Evolutionary conservation across 352 stramenopile species (phyloP), one percentile per base, ranked within the genome.

Genomic region (Elongisporangium anandrum): DNA sequence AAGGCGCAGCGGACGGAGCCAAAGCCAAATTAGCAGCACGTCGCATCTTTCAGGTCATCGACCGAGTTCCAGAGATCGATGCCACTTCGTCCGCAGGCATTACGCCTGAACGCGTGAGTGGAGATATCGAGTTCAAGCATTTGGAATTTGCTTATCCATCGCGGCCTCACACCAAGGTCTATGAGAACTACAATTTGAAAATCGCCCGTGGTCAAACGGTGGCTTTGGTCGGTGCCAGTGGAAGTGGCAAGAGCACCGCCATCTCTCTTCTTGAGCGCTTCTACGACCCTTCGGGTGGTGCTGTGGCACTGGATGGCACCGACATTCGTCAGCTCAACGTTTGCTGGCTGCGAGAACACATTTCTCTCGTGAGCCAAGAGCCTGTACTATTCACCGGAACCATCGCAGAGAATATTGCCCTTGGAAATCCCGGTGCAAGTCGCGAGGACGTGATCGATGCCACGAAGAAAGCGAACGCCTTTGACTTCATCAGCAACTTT

Each of bases 401-500:
- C 0, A 74, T 86, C 29, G 63, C 64, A 17, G 68, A 84, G 17
- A 85, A 86, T 59, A 85, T 86, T 65, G 56, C 61, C 7, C 77
- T 90, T 49, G 87, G 84, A 10, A 75, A 75, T 17, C 66, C 61
- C 7, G 51, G 63, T 45, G 80, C 75, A 4, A 87, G 67, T 2
- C 59, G 72, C 21, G 70, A 87, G 15, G 60, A 96, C 57, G 72
- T 97, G 45, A 67, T 82, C n/a, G 29, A 88, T 19, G 91, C 89
- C 16, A 87, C 89, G 3, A 79, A 77, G 58, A 63, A 90, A 34
- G 88, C 93, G 21, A 97, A 95, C 68, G 88, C 88, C 0, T 69
- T 93, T 66, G 69, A 84, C 56, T 98, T 98, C 60, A 96, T 97
- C 74, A 63, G 60, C 12, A 49, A 59, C 4, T 88, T 98, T 41